Base-by-base conservation (phyloP, 768 basidiomycete species). In the Naematelia encephala region DNA sequence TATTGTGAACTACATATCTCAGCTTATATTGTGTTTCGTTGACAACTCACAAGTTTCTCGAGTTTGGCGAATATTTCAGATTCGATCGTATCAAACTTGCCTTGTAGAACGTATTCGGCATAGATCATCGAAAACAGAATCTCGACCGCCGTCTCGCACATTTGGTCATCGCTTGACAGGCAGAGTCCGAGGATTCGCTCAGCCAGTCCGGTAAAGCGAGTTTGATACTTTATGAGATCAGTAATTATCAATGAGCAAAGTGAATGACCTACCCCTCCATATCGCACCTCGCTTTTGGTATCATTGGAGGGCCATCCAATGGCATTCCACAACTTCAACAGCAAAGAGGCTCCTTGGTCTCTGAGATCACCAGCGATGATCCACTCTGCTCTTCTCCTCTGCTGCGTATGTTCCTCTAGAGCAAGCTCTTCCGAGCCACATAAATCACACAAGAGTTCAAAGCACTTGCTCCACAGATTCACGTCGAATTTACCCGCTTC, bases 301-400 rank as follows among this genome's bases (percentile, higher is more conserved):
- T 56, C 39, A 79, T 80, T 21, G 49, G 80, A 21, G 4, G 85
- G 84, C 84, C 86, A 87, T 2, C 87, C 89, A 21, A 98, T 81
- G 1, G 89, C 85, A 68, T 88, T 84, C 94, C 94, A 98, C 4
- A 93, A 79, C 28, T 82, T 84, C 14, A 87, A 77, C 46, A 97
- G 76, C 56, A 94, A 85, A 4, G 84, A 80, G 1, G 91, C 88
- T 14, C 91, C 93, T 75, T 94, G 89, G 10, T 91, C 92, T 22
- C 94, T 85, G 68, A 97, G 85, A 78, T 98, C 94, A 25, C 92
- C 92, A 4, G 89, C 91, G n/a, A 97, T 84, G 34, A 90, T 84
- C 93, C 93, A 97, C 10, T 93, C 89, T 2, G 93, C 89, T 44
- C 93, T 86, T 43, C 91, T 88, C 86, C 91, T 91, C 90, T 96